phyloP scores from a whole-genome alignment of 176 grass and related monocot species.

The Triticum aestivum region DNA sequence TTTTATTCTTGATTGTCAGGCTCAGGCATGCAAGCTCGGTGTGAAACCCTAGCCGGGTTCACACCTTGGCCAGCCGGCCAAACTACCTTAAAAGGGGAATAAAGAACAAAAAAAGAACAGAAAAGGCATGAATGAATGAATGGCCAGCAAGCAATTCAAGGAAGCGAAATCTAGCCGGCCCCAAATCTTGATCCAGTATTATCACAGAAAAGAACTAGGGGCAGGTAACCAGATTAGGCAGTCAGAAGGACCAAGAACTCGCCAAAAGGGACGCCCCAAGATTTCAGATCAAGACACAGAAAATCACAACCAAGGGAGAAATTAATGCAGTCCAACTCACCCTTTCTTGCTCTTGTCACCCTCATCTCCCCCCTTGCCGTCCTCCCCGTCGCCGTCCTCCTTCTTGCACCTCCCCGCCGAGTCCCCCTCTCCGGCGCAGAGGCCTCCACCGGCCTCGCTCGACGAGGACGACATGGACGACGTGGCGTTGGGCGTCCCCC shows the following conservation, averaged over 20 bases:
- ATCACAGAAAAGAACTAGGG: not conserved
- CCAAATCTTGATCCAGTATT: slow-evolving; percentile 14
- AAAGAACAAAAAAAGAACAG: slow-evolving; percentile 27
- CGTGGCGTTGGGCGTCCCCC: slow-evolving; percentile 57
- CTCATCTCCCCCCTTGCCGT: slow-evolving; percentile 44
- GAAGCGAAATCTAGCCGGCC: slow-evolving; percentile 20
- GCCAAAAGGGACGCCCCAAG: not conserved
- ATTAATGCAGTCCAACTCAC: slow-evolving; percentile 44
- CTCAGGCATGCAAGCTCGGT: slow-evolving; percentile 36
- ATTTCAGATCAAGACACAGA: not conserved
- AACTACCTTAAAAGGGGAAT: slow-evolving; percentile 27
- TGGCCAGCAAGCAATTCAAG: slow-evolving; percentile 25
- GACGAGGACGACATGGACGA: slow-evolving; percentile 82
- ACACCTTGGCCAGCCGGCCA: slow-evolving; percentile 40
- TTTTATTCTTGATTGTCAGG: slow-evolving; percentile 31
- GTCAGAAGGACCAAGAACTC: slow-evolving; percentile 3
- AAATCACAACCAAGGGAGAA: not conserved
- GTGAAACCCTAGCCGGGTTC: slow-evolving; percentile 73
- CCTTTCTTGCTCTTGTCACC: slow-evolving; percentile 73
- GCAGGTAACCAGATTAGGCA: not conserved
- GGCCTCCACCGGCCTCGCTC: slow-evolving; percentile 51
- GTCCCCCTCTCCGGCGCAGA: slow-evolving; percentile 41
- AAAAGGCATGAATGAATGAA: slow-evolving; percentile 30
- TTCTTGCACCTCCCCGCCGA: slow-evolving; percentile 52
- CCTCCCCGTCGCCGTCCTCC: slow-evolving; percentile 39